Base-by-base conservation (phyloP, 306 rosid genomes). In the Lupinus albus region DNA sequence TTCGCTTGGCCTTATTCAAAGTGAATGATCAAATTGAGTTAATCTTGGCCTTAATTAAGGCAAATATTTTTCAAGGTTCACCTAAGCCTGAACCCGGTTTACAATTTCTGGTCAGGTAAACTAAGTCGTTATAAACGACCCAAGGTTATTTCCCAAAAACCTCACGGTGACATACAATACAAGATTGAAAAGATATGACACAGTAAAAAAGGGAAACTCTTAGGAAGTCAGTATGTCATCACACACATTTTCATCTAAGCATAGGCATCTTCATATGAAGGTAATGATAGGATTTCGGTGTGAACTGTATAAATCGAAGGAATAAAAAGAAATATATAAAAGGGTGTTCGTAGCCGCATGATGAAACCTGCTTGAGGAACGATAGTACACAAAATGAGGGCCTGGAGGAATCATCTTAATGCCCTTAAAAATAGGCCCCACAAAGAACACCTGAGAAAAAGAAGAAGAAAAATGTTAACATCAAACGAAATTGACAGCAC, bases 401-500 rank as follows among this genome's bases (percentile, higher is more conserved):
- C 96, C 98, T 1, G 98, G 89, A 72, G 96, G 96, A 70, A 92
- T 84, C 96, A 92, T 92, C 85, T 92, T 92, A 57, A 92, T 73
- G 72, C 96, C 98, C 86, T 87, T 92, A 58, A 92, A 92, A 70
- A 79, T 71, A 41, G 92, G 92, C 9, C 98, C 96, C 18, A 84
- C 92, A 18, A 84, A 89, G 41, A 87, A 83, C 76, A 87, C 76
- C 96, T 91, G 61, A 44, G 8, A 14, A 38, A 16, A 7, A 55
- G 1, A 18, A 0, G 64, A 39, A 71, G n/a, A 53, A 49, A 15
- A 7, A 16, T 52, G 38, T 59, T 51, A 35, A 47, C 50, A 25
- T 44, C 32, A 61, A 72, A 39, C 32, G 4, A 55, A 54, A 9
- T 12, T 65, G 33, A 48, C 14, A 59, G 21, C 35, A 32, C 28